These are phyloP conservation scores for Ganoderma lingzhi DNA, from an alignment of 1,284 basidiomycete species.

Conservation along the genomic window DNA sequence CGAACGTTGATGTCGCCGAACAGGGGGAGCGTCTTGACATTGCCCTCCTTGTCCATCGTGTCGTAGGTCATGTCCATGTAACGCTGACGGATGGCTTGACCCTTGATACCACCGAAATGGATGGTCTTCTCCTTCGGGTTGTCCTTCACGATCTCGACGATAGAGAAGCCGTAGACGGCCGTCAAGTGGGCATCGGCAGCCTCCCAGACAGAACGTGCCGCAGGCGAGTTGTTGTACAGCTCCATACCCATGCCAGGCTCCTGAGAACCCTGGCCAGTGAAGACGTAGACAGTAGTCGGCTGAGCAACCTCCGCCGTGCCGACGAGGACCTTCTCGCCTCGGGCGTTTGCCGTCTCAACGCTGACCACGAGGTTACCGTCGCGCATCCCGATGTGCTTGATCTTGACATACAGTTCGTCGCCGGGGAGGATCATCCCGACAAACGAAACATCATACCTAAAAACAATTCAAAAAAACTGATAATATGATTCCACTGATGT, in stretches of 20 bases:
- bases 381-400: conserved; percentile 92
- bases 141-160: conserved; percentile 97
- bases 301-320: conserved; percentile 95
- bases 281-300: conserved; percentile 94
- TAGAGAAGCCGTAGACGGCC: conserved; percentile 96
- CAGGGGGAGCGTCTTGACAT: conserved; percentile 92
- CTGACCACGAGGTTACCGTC: conserved; percentile 93
- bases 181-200: conserved; percentile 93
- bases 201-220: conserved; percentile 97
- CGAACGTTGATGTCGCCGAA: conserved; percentile 94
- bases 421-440: conserved; percentile 98
- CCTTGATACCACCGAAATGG: conserved; percentile 99
- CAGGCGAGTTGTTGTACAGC: conserved; percentile 91
- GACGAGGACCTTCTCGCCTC: conserved; percentile 91
- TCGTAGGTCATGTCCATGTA: conserved; percentile 99
- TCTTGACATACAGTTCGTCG: conserved; percentile 88
- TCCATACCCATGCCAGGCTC: conserved; percentile 99
- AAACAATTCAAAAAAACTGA: conserved; percentile 24
- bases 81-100: conserved; percentile 95
- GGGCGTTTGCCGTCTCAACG: conserved; percentile 88
- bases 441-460: conserved; percentile 89
- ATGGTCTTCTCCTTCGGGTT: conserved; percentile 98
- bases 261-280: conserved; percentile 98
- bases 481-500: conserved; percentile 13
- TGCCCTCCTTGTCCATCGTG: conserved; percentile 94